Evolutionary conservation across 768 basidiomycete genomes (phyloP), one percentile per base, ranked within the genome.

Genomic region (Leucocoprinus birnbaumii): DNA sequence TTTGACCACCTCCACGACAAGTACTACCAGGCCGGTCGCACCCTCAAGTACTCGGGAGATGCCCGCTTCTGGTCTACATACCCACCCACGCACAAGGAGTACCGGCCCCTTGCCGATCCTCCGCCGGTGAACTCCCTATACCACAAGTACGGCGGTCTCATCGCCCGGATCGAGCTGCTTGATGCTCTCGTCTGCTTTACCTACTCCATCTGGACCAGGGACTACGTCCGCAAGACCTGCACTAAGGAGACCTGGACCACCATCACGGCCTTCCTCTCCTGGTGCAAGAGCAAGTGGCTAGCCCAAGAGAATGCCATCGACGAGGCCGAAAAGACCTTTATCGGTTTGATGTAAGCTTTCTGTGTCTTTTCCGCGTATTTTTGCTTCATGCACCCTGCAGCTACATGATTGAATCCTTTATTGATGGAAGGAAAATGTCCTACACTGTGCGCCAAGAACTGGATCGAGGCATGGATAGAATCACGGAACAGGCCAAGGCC

Each of bases 171-270:
- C 18, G 91, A 92, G 66, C 84, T 89, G 45, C 71, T 91, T 38
- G 90, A 94, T 68, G 87, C 91, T 41, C 79, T 93, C 54, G 74
- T 93, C 41, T 88, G 87, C 70, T 94, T 93, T 71, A 83, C 87
- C 3, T 94, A 91, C 65, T 80, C 88, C 3, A 77, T 90, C 60
- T 94, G 91, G 91, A 84, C 81, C 68, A 85, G 80, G 63, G 89
- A 91, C 58, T 82, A 84, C 62, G 68, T 73, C 60, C 74, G 76
- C 55, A 76, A 77, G 55, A 62, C 69, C 6, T 89, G 87, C 67
- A 76, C 75, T 63, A 74, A 72, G 41, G 79, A 80, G 48, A 83
- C 83, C 16, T 91, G 89, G 89, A 65, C 71, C 11, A 88, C 85
- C 10, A 85, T 86, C 61, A 78, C 83, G 58, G 82, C 79, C 2